Conservation (phyloP, 345 rosid species). For the Hibiscus trionum region DNA sequence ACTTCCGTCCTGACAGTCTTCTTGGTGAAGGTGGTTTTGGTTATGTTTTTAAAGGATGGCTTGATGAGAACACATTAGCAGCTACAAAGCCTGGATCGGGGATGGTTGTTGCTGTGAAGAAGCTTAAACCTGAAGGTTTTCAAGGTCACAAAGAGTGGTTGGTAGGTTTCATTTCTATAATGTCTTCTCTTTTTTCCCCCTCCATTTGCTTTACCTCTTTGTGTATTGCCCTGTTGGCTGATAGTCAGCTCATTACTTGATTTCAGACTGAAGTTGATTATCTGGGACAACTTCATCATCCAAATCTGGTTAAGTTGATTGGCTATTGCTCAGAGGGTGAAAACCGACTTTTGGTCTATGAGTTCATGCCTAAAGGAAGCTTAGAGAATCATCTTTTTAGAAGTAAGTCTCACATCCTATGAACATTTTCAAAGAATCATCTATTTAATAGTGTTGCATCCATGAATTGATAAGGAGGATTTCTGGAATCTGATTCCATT, state of each 20-base stretch:
- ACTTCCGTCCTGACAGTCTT: slow-evolving; percentile 82
- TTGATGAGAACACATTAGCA: slow-evolving; percentile 58
- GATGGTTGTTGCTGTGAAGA: slow-evolving; percentile 92
- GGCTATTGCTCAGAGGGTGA: slow-evolving; percentile 88
- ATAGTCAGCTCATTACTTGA: slow-evolving; percentile 13
- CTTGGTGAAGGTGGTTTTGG: slow-evolving; percentile 99
- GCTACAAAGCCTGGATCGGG: slow-evolving; percentile 86
- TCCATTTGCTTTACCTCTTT: background rate
- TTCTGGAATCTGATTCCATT: background rate
- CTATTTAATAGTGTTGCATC: background rate
- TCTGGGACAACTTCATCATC: slow-evolving; percentile 94
- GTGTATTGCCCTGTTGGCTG: slow-evolving; percentile 9
- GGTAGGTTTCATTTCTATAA: slow-evolving; percentile 34
- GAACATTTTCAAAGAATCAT: background rate
- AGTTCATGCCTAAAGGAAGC: slow-evolving; percentile 96
- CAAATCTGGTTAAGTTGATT: slow-evolving; percentile 77
- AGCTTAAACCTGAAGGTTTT: slow-evolving; percentile 87
- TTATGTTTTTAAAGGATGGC: slow-evolving; percentile 91
- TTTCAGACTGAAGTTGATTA: slow-evolving; percentile 94
- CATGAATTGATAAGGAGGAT: background rate
- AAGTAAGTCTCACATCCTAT: slow-evolving; percentile 36
- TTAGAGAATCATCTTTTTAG: slow-evolving; percentile 68
- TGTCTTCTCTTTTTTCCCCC: too few relatives aligned
- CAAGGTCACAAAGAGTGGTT: slow-evolving; percentile 99
- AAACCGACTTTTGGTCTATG: slow-evolving; percentile 75